phyloP scores from a whole-genome alignment of 768 basidiomycete species.

The Tulasnella sp. region DNA sequence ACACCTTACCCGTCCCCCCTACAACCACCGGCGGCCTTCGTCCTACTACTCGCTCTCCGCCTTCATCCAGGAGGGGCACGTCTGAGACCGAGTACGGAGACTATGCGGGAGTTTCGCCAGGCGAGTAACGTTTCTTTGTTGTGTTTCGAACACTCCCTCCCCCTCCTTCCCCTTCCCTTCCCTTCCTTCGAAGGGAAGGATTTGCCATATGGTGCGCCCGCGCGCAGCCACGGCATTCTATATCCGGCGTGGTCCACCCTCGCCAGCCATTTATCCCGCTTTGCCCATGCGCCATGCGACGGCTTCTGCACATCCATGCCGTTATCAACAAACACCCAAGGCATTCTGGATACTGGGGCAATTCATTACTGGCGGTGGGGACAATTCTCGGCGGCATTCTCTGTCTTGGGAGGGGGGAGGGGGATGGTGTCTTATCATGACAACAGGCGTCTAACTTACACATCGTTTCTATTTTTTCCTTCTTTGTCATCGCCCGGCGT shows the following conservation, averaged over 20 bases:
- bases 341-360: not conserved
- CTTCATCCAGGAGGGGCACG: not conserved
- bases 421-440: not conserved
- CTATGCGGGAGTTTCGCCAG: not conserved
- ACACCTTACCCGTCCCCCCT: not conserved
- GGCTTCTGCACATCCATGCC: not conserved
- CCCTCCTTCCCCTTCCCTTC: no score
- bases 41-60: not conserved
- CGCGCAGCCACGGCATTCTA: not conserved
- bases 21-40: not conserved
- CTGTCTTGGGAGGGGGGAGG: no score
- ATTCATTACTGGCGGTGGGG: not conserved
- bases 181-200: not conserved
- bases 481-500: not conserved
- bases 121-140: not conserved
- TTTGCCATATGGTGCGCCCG: not conserved
- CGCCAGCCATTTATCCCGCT: not conserved
- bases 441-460: slow-evolving; percentile 1
- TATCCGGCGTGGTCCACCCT: not conserved
- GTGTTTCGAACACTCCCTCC: not conserved
- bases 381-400: not conserved
- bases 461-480: not conserved
- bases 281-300: not conserved
- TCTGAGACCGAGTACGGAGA: not conserved
- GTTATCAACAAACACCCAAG: not conserved